Evolutionary conservation across 2,329 filamentous ascomycete species (phyloP).

Genomic region (Fusarium gaditjirri): DNA sequence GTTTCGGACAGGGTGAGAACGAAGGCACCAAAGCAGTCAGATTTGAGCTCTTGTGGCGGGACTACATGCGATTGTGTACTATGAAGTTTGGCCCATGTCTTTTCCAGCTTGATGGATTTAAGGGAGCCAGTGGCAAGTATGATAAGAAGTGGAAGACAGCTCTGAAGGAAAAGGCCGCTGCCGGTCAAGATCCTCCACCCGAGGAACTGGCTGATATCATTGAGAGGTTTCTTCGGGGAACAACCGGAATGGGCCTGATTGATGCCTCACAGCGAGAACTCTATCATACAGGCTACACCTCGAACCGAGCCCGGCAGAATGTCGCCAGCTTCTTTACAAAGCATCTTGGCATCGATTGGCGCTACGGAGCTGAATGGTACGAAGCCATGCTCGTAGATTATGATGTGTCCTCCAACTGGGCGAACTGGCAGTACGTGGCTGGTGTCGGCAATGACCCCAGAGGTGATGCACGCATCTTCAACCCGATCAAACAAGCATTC

Average conservation of each 20-base stretch:
- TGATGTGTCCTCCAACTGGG: slow-evolving; percentile 81
- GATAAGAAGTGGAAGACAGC: slow-evolving; percentile 62
- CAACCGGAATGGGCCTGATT: slow-evolving; percentile 79
- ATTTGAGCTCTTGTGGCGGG: slow-evolving; percentile 80
- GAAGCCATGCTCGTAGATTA: slow-evolving; percentile 80
- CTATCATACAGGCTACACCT: slow-evolving; percentile 80
- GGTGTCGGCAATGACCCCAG: slow-evolving; percentile 84
- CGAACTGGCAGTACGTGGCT: slow-evolving; percentile 84
- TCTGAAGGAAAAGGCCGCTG: slow-evolving; percentile 42
- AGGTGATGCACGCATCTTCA: slow-evolving; percentile 78
- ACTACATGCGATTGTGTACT: slow-evolving; percentile 83
- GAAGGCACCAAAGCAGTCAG: slow-evolving; percentile 75
- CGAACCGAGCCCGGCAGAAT: slow-evolving; percentile 80
- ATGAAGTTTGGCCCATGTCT: slow-evolving; percentile 74
- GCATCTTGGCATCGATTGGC: slow-evolving; percentile 81
- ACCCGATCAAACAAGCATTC: slow-evolving; percentile 82
- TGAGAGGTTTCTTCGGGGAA: slow-evolving; percentile 71
- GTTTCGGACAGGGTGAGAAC: slow-evolving; percentile 77
- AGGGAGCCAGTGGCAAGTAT: slow-evolving; percentile 55
- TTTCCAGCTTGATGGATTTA: slow-evolving; percentile 73
- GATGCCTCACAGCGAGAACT: slow-evolving; percentile 82
- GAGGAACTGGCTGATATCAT: slow-evolving; percentile 61
- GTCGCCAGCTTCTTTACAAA: slow-evolving; percentile 79
- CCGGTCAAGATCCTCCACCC: slow-evolving; percentile 53
- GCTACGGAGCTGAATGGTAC: slow-evolving; percentile 84